Conservation (phyloP, 192 early-diverging fungal species). For the Physocladia obscura region DNA sequence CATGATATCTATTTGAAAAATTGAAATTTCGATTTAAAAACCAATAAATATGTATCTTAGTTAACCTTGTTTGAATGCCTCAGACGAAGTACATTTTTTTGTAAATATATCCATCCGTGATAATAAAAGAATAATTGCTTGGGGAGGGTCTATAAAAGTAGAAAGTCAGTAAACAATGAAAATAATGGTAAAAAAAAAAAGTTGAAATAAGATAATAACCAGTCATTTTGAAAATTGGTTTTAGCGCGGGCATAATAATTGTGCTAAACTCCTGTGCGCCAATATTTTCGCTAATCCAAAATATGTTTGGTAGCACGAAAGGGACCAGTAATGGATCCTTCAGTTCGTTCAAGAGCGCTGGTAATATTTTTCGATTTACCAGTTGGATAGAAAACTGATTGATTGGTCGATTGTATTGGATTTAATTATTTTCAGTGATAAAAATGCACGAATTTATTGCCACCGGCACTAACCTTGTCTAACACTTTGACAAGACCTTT, state of each 20-base stretch:
- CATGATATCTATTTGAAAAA: slow-evolving; percentile 57
- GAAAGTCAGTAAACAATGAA: slow-evolving; percentile 10
- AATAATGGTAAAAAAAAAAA: too few species aligned
- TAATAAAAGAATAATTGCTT: slow-evolving; percentile 66
- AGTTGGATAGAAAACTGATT: slow-evolving; percentile 6
- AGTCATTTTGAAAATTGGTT: slow-evolving; percentile 54
- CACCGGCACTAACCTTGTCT: slow-evolving; percentile 37
- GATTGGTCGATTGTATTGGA: too few species aligned
- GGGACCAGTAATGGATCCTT: slow-evolving; percentile 68
- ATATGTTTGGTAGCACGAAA: slow-evolving; percentile 75
- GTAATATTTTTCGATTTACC: slow-evolving; percentile 57
- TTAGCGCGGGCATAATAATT: slow-evolving; percentile 61
- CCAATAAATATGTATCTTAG: too few species aligned
- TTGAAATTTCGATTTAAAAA: too few species aligned
- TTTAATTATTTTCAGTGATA: not conserved
- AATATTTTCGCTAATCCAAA: slow-evolving; percentile 66
- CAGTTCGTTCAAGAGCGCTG: slow-evolving; percentile 67
- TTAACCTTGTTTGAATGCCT: slow-evolving; percentile 63
- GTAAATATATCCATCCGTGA: slow-evolving; percentile 63
- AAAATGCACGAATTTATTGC: not conserved
- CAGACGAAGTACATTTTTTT: slow-evolving; percentile 55
- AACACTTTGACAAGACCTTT: slow-evolving; percentile 70
- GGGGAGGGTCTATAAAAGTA: slow-evolving; percentile 57
- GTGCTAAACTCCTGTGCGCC: slow-evolving; percentile 60
- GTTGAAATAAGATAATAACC: too few species aligned